Evolutionary conservation across 352 stramenopile species (phyloP).

Genomic region (Albugo candida): DNA sequence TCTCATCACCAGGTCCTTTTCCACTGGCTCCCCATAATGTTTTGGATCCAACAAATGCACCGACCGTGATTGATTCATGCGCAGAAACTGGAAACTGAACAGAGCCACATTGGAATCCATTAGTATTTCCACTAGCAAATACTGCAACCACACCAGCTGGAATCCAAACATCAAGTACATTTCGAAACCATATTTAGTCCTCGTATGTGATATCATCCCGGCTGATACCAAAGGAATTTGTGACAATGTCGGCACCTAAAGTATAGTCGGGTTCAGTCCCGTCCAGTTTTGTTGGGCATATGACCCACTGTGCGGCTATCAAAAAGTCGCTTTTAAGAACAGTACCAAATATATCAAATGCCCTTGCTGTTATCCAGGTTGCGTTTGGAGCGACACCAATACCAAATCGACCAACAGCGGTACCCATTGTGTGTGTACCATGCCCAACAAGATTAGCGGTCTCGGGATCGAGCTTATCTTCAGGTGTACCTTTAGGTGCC

Average conservation of each 20-base stretch:
- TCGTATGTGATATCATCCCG: slow-evolving; percentile 14
- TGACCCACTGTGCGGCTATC: slow-evolving; percentile 35
- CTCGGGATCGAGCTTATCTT: slow-evolving; percentile 33
- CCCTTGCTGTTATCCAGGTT: slow-evolving; percentile 46
- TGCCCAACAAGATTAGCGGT: slow-evolving; percentile 46
- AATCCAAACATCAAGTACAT: slow-evolving; percentile 32
- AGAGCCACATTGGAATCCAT: slow-evolving; percentile 45
- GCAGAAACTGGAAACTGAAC: slow-evolving; percentile 43
- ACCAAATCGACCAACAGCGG: slow-evolving; percentile 23
- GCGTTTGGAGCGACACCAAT: slow-evolving; percentile 35
- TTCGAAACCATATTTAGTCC: slow-evolving; percentile 31
- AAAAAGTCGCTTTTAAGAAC: slow-evolving; percentile 54
- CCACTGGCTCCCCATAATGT: slow-evolving; percentile 51
- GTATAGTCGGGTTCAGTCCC: slow-evolving; percentile 24
- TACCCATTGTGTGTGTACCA: slow-evolving; percentile 48
- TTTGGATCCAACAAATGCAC: slow-evolving; percentile 28
- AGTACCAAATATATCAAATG: slow-evolving; percentile 36
- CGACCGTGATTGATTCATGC: slow-evolving; percentile 31
- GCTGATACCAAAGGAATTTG: slow-evolving; percentile 39
- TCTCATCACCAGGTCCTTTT: slow-evolving; percentile 25
- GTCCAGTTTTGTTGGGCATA: slow-evolving; percentile 37
- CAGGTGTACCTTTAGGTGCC: slow-evolving; percentile 27
- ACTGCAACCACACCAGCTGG: slow-evolving; percentile 26
- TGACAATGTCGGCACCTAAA: slow-evolving; percentile 37
- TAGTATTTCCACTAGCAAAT: slow-evolving; percentile 52